Evolutionary conservation across 805 yeast species (phyloP).

Genomic region (Metschnikowia gelsemii): DNA sequence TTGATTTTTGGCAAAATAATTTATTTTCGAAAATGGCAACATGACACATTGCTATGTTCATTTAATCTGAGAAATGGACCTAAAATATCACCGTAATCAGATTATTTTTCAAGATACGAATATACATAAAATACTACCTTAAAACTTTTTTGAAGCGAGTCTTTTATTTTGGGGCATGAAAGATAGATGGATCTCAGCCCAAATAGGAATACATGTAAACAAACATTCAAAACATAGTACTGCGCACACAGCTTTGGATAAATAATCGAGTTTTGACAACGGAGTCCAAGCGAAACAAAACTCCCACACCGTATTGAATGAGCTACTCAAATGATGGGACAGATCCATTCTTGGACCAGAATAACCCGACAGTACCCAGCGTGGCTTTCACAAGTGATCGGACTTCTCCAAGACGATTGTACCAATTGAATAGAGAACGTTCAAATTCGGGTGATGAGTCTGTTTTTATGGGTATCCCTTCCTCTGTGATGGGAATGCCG

Average conservation of each 20-base stretch:
- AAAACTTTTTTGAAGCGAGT: no score
- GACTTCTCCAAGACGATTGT: constrained; percentile 38
- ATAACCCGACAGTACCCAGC: constrained; percentile 35
- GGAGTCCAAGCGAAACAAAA: not conserved
- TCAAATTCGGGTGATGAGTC: constrained; percentile 26
- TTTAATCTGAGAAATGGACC: not conserved
- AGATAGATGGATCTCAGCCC: constrained; percentile 14
- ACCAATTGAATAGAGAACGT: constrained; percentile 24
- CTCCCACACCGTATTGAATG: constrained; percentile 1
- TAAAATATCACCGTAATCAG: not conserved
- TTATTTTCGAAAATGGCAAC: no score
- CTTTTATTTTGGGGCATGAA: no score
- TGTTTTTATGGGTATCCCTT: constrained; percentile 26
- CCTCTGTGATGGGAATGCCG: constrained; percentile 31
- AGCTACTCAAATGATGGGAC: constrained; percentile 2
- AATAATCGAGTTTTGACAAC: not conserved
- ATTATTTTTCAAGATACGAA: not conserved
- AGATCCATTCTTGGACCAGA: constrained; percentile 35
- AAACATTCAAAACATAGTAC: constrained; percentile 5
- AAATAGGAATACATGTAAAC: constrained; percentile 23
- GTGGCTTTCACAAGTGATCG: constrained; percentile 42
- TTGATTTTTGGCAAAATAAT: no score
- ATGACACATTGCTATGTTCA: not conserved
- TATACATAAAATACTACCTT: not conserved
- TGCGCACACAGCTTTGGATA: not conserved